Conservation (phyloP, 164 flowering plant genomes). For the Cinnamomum micranthum region DNA sequence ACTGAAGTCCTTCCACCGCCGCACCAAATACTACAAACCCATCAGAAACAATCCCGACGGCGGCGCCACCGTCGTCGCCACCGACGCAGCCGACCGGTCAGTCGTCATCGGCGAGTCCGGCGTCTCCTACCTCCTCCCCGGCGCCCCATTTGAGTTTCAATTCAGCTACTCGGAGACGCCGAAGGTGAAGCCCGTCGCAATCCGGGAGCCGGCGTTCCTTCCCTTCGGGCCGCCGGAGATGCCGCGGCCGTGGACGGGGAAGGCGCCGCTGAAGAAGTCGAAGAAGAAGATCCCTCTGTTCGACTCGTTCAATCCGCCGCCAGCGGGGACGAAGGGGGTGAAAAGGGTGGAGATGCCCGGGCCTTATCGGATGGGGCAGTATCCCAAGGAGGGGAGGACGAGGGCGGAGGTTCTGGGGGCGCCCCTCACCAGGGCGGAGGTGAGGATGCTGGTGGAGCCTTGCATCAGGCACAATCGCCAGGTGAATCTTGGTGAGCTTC, state of each 20-base stretch:
- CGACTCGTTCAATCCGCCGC: conserved; percentile 43
- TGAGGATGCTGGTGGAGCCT: conserved; percentile 55
- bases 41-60: conserved; percentile 25
- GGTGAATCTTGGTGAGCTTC: conserved; percentile 78
- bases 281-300: conserved; percentile 57
- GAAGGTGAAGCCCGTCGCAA: conserved; percentile 69
- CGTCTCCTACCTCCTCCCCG: conserved; percentile 79
- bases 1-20: conserved; percentile 52
- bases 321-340: conserved; percentile 35
- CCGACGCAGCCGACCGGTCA: conserved; percentile 43
- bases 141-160: conserved; percentile 93
- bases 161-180: conserved; percentile 96
- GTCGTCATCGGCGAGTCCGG: conserved; percentile 78
- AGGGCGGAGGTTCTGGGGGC: conserved; percentile 77
- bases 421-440: conserved; percentile 64
- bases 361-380: conserved; percentile 44
- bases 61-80: conserved; percentile 42
- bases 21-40: conserved; percentile 69
- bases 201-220: conserved; percentile 85
- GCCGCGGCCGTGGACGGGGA: conserved; percentile 98
- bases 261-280: conserved; percentile 71
- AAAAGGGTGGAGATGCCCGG: conserved; percentile 50
- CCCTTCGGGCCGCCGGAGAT: conserved; percentile 93
- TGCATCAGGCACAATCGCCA: conserved; percentile 61
- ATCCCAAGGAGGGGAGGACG: conserved; percentile 34